phyloP scores from a whole-genome alignment of 2,329 filamentous ascomycete species.

The Beauveria australis region DNA sequence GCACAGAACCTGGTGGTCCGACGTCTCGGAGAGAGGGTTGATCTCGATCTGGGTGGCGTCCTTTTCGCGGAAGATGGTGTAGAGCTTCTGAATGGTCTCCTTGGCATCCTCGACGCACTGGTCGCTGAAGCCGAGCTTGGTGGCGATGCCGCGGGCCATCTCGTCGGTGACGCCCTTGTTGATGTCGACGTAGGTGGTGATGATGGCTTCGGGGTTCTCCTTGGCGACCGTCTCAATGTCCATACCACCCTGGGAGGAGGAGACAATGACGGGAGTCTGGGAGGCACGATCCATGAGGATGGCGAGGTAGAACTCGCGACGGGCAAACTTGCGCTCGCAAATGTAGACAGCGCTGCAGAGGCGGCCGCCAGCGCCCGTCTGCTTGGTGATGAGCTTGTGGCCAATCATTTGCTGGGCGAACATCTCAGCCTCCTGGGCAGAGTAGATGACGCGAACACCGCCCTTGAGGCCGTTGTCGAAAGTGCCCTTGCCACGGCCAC shows the following conservation, averaged over 20 bases:
- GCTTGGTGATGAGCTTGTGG: slow-evolving; percentile 99
- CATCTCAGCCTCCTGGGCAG: slow-evolving; percentile 91
- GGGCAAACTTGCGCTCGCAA: slow-evolving; percentile 98
- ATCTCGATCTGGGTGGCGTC: slow-evolving; percentile 99
- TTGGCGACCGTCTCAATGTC: slow-evolving; percentile 98
- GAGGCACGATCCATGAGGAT: slow-evolving; percentile 94
- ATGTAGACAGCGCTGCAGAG: slow-evolving; percentile 98
- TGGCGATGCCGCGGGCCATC: slow-evolving; percentile 82
- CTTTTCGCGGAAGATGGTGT: slow-evolving; percentile 97
- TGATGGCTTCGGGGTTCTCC: slow-evolving; percentile 93
- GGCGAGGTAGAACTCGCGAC: slow-evolving; percentile 97
- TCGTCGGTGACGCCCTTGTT: slow-evolving; percentile 92
- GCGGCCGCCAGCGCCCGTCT: slow-evolving; percentile 88
- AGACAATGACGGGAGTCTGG: slow-evolving; percentile 90
- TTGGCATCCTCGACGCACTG: slow-evolving; percentile 95
- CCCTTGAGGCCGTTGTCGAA: slow-evolving; percentile 99
- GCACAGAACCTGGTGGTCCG: slow-evolving; percentile 93
- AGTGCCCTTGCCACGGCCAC: slow-evolving; percentile 92
- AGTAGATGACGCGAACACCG: slow-evolving; percentile 98
- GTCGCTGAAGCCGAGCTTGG: slow-evolving; percentile 91
- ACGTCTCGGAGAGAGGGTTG: slow-evolving; percentile 97
- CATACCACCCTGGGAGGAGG: slow-evolving; percentile 97
- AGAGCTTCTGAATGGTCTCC: slow-evolving; percentile 96
- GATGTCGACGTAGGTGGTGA: slow-evolving; percentile 89
- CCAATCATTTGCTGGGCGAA: slow-evolving; percentile 99